A percentile compares a stretch with the other conserved stretches of the same genome.
Evolutionary conservation across 768 basidiomycete genomes (phyloP).

Genomic region (Tylopilus cervinicoccineus): DNA sequence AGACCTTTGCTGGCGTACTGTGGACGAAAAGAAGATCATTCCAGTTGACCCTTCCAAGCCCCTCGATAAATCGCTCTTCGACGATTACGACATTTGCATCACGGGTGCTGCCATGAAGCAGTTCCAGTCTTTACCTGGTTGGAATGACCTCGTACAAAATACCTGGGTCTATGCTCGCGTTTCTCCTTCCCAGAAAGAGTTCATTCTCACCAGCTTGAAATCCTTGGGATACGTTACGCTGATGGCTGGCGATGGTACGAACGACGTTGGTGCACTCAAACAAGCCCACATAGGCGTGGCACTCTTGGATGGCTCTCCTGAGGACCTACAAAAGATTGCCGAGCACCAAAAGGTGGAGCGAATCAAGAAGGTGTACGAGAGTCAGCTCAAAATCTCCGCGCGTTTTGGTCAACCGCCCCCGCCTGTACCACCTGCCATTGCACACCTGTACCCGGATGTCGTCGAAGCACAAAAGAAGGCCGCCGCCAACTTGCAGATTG

Average conservation of each 20-base stretch:
- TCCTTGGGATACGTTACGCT: constrained; percentile 86
- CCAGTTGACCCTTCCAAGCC: constrained; percentile 78
- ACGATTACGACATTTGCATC: constrained; percentile 92
- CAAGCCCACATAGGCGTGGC: constrained; percentile 98
- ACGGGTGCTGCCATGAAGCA: constrained; percentile 94
- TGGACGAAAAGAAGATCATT: constrained; percentile 89
- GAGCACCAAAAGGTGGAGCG: constrained; percentile 88
- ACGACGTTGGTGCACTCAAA: constrained; percentile 97
- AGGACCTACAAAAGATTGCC: constrained; percentile 90
- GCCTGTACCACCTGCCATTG: constrained; percentile 84
- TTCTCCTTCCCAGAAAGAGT: constrained; percentile 93
- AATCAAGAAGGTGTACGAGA: constrained; percentile 96
- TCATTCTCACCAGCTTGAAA: constrained; percentile 88
- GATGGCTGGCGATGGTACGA: constrained; percentile 99
- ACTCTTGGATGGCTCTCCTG: constrained; percentile 82
- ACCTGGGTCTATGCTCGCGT: constrained; percentile 99
- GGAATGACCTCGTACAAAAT: constrained; percentile 83
- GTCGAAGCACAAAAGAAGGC: constrained; percentile 87
- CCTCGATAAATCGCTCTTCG: constrained; percentile 72
- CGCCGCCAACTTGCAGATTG: constrained; percentile 55
- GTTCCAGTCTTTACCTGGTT: constrained; percentile 65
- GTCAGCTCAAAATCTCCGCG: constrained; percentile 84
- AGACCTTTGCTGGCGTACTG: constrained; percentile 91
- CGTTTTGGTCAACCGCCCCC: constrained; percentile 93
- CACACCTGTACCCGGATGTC: constrained; percentile 84